A percentile compares a stretch with the other conserved stretches of the same genome.
These are phyloP conservation scores for Phytophthora meadii DNA, from an alignment of 352 stramenopile genomes.

Conservation along the genomic window DNA sequence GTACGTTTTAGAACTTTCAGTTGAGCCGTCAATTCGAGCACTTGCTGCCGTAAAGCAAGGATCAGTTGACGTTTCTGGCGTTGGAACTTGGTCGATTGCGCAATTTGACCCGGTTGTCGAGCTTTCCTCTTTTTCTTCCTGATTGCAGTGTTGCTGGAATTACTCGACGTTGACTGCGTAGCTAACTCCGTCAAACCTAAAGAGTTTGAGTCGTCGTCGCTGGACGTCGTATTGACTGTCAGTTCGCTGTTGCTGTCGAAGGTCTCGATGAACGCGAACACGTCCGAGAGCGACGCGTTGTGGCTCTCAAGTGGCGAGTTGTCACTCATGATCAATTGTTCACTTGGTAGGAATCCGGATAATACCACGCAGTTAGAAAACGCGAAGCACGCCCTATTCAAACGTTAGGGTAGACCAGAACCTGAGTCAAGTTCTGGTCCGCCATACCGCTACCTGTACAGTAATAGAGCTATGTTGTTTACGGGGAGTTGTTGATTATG, in stretches of 20 bases:
- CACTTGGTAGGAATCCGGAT: background rate
- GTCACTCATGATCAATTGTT: background rate
- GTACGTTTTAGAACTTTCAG: conserved; percentile 16
- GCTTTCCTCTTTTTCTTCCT: conserved; percentile 2
- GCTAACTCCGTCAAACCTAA: background rate
- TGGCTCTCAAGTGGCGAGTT: background rate
- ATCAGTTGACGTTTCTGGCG: conserved; percentile 9
- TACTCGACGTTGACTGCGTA: background rate
- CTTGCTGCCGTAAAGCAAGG: conserved; percentile 12
- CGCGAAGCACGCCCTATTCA: background rate
- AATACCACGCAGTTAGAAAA: background rate
- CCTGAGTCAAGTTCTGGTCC: too few relatives aligned
- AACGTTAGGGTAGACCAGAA: too few relatives aligned
- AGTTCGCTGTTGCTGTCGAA: conserved; percentile 11
- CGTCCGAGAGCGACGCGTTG: conserved; percentile 2
- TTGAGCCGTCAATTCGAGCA: conserved; percentile 9
- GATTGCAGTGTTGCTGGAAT: background rate
- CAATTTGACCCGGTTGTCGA: conserved; percentile 1
- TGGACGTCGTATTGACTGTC: background rate
- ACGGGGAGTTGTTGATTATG: conserved; percentile 11
- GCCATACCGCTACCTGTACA: background rate
- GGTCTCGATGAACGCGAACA: conserved; percentile 16
- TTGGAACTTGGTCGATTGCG: conserved; percentile 27
- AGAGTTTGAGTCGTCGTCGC: background rate
- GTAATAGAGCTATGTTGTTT: background rate